Evolutionary conservation across 495 filamentous ascomycete species (phyloP).

Genomic region (Thermochaetoides thermophila): DNA sequence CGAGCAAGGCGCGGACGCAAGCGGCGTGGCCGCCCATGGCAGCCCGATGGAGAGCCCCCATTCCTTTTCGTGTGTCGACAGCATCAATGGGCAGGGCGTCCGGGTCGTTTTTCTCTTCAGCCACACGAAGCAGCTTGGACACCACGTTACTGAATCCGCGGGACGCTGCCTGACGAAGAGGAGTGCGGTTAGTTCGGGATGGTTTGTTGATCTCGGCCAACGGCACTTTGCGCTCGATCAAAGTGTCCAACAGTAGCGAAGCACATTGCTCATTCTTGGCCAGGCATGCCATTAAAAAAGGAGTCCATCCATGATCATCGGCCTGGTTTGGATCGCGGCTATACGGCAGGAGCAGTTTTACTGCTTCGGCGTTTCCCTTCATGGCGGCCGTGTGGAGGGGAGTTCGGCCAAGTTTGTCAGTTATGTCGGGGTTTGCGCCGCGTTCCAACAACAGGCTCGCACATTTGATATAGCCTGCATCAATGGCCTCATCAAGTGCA

Average conservation of each 20-base stretch:
- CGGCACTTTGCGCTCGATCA: constrained; percentile 5
- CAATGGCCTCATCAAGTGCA: constrained; percentile 9
- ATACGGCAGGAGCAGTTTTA: constrained; percentile 32
- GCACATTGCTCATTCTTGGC: constrained; percentile 5
- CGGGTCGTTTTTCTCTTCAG: constrained; percentile 1
- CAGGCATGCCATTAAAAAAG: constrained; percentile 12
- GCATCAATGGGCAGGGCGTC: constrained; percentile 6
- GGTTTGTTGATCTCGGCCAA: constrained; percentile 14
- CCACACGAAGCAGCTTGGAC: constrained; percentile 2
- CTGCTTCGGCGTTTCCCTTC: constrained; percentile 30
- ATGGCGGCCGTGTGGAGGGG: constrained; percentile 38
- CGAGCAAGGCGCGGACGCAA: constrained; percentile 9
- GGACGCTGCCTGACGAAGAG: constrained; percentile 12
- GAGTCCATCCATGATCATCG: constrained; percentile 10
- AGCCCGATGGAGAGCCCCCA: constrained; percentile 18
- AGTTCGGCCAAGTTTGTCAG: constrained; percentile 34
- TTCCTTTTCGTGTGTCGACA: constrained; percentile 9
- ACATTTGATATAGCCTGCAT: not conserved
- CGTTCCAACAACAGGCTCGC: constrained; percentile 7
- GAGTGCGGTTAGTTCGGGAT: constrained; percentile 6
- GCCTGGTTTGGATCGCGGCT: constrained; percentile 27
- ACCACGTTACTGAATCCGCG: constrained; percentile 11
- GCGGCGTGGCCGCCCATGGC: constrained; percentile 9
- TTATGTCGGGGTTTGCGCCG: constrained; percentile 22
- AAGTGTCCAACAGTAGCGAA: constrained; percentile 8